Evolutionary conservation across 2,329 filamentous ascomycete genomes (phyloP).

Genomic region (Tolypocladium sp.): DNA sequence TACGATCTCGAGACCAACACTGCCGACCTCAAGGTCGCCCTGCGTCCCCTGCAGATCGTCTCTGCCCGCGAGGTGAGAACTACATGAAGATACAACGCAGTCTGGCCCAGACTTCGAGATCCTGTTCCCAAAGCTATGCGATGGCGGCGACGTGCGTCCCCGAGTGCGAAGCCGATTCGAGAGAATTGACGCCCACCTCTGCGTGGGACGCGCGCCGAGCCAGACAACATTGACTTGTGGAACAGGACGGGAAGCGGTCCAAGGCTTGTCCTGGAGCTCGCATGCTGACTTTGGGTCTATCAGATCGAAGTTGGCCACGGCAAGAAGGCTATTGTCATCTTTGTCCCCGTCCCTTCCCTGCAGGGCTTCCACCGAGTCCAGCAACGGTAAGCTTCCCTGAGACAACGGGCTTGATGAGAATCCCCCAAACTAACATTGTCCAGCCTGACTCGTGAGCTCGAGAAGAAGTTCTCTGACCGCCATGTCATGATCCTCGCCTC

Average conservation of each 20-base stretch:
- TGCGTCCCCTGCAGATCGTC: slow-evolving; percentile 97
- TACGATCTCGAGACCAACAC: slow-evolving; percentile 99
- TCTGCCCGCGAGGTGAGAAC: slow-evolving; percentile 97
- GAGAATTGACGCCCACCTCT: slow-evolving; percentile 9
- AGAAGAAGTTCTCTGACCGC: slow-evolving; percentile 99
- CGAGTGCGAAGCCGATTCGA: slow-evolving; percentile 14
- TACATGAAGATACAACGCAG: slow-evolving; percentile 25
- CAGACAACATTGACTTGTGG: slow-evolving; percentile 36
- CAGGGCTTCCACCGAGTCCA: slow-evolving; percentile 98
- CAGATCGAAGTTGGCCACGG: slow-evolving; percentile 99
- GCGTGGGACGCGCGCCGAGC: slow-evolving; percentile 17
- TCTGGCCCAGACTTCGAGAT: slow-evolving; percentile 19
- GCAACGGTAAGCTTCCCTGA: slow-evolving; percentile 71
- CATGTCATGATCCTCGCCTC: slow-evolving; percentile 98
- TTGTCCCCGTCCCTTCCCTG: slow-evolving; percentile 99
- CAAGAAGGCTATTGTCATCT: slow-evolving; percentile 99
- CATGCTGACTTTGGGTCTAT: slow-evolving; percentile 64
- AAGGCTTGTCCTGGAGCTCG: slow-evolving; percentile 64
- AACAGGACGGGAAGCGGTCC: slow-evolving; percentile 71
- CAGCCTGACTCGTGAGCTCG: slow-evolving; percentile 98
- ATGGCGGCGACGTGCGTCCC: slow-evolving; percentile 20
- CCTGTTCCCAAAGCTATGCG: slow-evolving; percentile 34
- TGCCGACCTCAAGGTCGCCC: slow-evolving; percentile 89
- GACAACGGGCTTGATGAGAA: not conserved
- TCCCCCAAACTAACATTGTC: slow-evolving; percentile 11